phyloP scores from a whole-genome alignment of 345 rosid genomes.

The Hibiscus tridactylites region DNA sequence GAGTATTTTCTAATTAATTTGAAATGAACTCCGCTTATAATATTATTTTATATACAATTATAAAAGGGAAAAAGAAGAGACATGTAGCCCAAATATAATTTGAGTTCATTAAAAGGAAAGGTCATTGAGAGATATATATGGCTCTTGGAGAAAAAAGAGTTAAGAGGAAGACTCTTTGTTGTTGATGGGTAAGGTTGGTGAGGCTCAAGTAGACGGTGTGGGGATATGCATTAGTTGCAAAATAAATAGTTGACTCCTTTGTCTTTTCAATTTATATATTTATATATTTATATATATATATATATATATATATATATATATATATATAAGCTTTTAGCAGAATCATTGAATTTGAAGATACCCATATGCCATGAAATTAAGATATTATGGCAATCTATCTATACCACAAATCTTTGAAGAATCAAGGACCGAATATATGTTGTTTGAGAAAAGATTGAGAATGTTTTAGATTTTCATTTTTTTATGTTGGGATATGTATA shows the following conservation, averaged over 20 bases:
- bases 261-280: background rate
- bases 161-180: slow-evolving; percentile 7
- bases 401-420: slow-evolving; percentile 24
- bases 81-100: background rate
- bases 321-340: background rate
- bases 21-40: background rate
- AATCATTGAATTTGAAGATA: slow-evolving; percentile 1
- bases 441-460: background rate
- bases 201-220: slow-evolving; percentile 3
- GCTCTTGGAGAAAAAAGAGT: background rate
- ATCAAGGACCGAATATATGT: slow-evolving; percentile 16
- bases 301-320: background rate
- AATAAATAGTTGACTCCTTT: background rate
- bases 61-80: background rate
- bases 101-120: background rate
- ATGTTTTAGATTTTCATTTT: background rate
- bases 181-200: slow-evolving; percentile 25
- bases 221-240: slow-evolving; percentile 11
- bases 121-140: background rate
- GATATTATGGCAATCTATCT: background rate
- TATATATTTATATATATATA: no score
- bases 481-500: background rate
- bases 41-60: background rate
- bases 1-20: background rate
- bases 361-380: slow-evolving; percentile 13